These are phyloP conservation scores for Phyllosticta citrichinensis DNA, from an alignment of 2,329 filamentous ascomycete species.

Conservation along the genomic window DNA sequence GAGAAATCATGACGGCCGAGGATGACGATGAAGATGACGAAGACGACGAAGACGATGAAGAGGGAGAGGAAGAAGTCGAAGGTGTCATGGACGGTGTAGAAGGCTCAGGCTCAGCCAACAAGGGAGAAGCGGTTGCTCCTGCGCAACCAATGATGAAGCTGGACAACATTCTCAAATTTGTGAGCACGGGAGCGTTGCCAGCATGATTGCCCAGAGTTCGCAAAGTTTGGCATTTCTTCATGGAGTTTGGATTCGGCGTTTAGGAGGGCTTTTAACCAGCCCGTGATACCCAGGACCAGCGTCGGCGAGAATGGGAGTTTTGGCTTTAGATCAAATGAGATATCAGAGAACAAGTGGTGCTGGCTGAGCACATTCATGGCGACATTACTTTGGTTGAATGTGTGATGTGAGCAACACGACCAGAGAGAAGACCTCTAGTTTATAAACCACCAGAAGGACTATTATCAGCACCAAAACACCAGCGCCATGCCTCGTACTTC, in stretches of 20 bases:
- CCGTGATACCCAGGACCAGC: background rate
- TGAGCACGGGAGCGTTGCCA: slow-evolving; percentile 34
- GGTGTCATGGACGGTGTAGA: slow-evolving; percentile 41
- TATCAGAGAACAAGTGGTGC: background rate
- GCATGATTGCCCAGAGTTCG: background rate
- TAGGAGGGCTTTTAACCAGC: background rate
- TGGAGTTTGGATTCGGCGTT: background rate
- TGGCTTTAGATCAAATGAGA: background rate
- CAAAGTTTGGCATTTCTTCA: background rate
- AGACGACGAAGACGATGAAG: slow-evolving; percentile 42
- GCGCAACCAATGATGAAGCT: slow-evolving; percentile 29
- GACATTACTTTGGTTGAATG: no score
- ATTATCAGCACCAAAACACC: background rate
- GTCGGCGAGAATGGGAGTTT: background rate
- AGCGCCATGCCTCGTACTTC: background rate
- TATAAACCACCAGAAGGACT: background rate
- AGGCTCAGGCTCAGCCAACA: background rate
- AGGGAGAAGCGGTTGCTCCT: slow-evolving; percentile 13
- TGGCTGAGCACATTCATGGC: no score
- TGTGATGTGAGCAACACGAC: no score
- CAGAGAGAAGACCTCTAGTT: no score
- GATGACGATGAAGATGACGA: slow-evolving; percentile 26
- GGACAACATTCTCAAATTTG: slow-evolving; percentile 40
- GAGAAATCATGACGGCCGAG: slow-evolving; percentile 35
- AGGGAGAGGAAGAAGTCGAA: slow-evolving; percentile 43